Evolutionary conservation across 2,329 filamentous ascomycete genomes (phyloP), one percentile per base, ranked within the genome.

Genomic region (Penicillium freii): DNA sequence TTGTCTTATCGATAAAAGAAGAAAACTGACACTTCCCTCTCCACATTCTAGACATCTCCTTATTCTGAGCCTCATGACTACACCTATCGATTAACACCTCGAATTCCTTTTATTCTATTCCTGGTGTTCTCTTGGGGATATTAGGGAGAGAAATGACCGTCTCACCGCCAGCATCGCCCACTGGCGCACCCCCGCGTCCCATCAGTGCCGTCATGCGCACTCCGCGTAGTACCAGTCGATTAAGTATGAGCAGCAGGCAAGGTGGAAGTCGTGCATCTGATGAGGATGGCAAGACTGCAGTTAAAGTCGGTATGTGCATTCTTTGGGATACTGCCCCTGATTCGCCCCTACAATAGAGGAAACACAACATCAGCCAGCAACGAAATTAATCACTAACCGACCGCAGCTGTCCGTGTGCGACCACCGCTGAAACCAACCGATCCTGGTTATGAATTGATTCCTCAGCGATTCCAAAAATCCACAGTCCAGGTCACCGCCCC

Each of bases 381-480:
- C 31, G 3, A 36, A 47, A 54, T 33, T 36, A 19, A 31, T 11
- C 27, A 52, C 50, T 59, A 27, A 54, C 53, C 5, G 38, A 5
- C 19, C 56, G 21, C 73, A 97, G 94, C 89, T 73, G 91, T 99
- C 68, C 92, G 94, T 73, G 88, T 97, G 48, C 91, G 94, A 67
- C 94, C 94, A 48, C 88, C 93, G 53, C 82, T 97, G 56, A 87
- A 87, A 66, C 81, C 91, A 6, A 84, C 84, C 64, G 94, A 99
- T 74, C 94, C 94, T 6, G 93, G 92, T 61, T 99, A 84, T 79
- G 94, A 99, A 62, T 85, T 97, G 63, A 94, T 99, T 57, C 94
- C 94, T 15, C 92, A 96, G 75, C 87, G 94, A 69, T 99, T 99
- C 71, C 93, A 96, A 75, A 86, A 89, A 62, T 88, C 92, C 39